phyloP scores from a whole-genome alignment of 768 basidiomycete genomes.

The Trametes coccinea region DNA sequence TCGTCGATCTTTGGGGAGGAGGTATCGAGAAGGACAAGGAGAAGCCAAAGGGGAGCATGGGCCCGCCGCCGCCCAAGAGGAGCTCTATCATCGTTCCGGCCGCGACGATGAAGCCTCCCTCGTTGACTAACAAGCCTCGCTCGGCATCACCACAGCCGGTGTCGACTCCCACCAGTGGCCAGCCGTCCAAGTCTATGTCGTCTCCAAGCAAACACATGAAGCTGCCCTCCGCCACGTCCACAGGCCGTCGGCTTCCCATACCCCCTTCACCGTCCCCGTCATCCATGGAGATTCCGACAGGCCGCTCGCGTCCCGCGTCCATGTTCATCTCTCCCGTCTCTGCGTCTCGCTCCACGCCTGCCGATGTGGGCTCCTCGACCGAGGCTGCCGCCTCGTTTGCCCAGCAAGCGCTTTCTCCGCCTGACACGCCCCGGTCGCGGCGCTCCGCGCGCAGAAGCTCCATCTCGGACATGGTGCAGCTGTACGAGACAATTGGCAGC shows the following conservation, averaged over 20 bases:
- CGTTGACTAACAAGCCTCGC: slow-evolving; percentile 13
- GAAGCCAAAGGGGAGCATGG: slow-evolving; percentile 15
- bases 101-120: slow-evolving; percentile 23
- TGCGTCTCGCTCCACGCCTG: slow-evolving; percentile 42
- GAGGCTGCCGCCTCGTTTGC: slow-evolving; percentile 31
- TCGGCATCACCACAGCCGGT: slow-evolving; percentile 22
- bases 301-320: slow-evolving; percentile 75
- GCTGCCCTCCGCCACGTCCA: slow-evolving; percentile 27
- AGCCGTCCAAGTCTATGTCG: slow-evolving; percentile 12
- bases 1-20: slow-evolving; percentile 79
- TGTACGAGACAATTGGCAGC: slow-evolving; percentile 66
- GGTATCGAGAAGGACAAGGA: slow-evolving; percentile 45
- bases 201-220: slow-evolving; percentile 33
- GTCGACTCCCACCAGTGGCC: background rate
- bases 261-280: slow-evolving; percentile 32
- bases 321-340: slow-evolving; percentile 67
- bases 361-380: slow-evolving; percentile 40
- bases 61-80: slow-evolving; percentile 16
- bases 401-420: slow-evolving; percentile 36
- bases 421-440: slow-evolving; percentile 48
- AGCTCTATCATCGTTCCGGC: slow-evolving; percentile 28
- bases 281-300: slow-evolving; percentile 27
- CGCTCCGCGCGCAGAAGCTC: slow-evolving; percentile 61
- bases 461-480: slow-evolving; percentile 85
- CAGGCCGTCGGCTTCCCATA: slow-evolving; percentile 19